phyloP scores from a whole-genome alignment of 1,284 basidiomycete species.

The Earliella scabrosa region DNA sequence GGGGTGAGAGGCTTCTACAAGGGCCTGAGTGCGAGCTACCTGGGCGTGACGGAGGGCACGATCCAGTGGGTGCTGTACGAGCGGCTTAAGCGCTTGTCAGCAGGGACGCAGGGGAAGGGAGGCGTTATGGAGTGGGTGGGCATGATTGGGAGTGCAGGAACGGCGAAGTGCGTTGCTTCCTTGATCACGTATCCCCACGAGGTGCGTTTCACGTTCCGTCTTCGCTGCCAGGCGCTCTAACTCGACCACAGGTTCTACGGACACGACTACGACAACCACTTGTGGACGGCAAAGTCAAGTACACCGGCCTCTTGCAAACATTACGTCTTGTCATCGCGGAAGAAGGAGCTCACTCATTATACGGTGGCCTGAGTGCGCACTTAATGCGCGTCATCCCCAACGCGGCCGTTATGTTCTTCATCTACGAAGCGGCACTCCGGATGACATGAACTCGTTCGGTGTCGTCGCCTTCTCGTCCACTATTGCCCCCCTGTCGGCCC shows the following conservation, averaged over 20 bases:
- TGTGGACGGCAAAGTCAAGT: constrained; percentile 78
- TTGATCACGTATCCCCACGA: constrained; percentile 98
- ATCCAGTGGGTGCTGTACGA: constrained; percentile 99
- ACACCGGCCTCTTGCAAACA: constrained; percentile 88
- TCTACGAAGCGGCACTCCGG: constrained; percentile 78
- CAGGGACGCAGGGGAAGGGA: constrained; percentile 56
- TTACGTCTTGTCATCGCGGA: constrained; percentile 86
- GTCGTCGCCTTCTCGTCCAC: not conserved
- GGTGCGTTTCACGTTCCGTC: constrained; percentile 47
- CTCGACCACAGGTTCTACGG: constrained; percentile 71
- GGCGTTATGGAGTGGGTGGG: constrained; percentile 71
- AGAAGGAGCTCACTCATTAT: constrained; percentile 86
- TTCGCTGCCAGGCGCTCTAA: not conserved
- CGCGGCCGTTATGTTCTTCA: constrained; percentile 94
- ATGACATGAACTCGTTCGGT: constrained; percentile 41
- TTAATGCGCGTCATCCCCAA: constrained; percentile 97
- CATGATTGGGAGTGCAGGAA: constrained; percentile 90
- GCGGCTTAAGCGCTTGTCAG: constrained; percentile 70
- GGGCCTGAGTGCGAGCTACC: constrained; percentile 92
- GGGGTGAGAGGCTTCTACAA: constrained; percentile 93
- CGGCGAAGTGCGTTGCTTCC: constrained; percentile 92
- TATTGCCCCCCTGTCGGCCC: not conserved
- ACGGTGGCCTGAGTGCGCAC: constrained; percentile 94
- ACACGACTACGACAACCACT: constrained; percentile 91
- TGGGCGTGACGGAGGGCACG: constrained; percentile 96